phyloP scores from a whole-genome alignment of 805 yeast species.

The Candida bentonensis region DNA sequence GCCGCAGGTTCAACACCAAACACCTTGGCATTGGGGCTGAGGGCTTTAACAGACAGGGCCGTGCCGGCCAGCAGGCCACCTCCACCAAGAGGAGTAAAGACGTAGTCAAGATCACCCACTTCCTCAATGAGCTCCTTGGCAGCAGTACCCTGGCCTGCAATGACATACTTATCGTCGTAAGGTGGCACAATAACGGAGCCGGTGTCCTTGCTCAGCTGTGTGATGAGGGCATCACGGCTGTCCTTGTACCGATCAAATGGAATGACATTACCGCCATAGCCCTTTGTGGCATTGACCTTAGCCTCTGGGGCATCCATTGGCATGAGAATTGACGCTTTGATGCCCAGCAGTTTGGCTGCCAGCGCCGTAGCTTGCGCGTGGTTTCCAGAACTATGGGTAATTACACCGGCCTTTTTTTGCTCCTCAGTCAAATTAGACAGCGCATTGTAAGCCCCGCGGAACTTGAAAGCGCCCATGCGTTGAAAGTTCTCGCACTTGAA shows the following conservation, averaged over 20 bases:
- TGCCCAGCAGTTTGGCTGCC: slow-evolving; percentile 30
- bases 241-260: slow-evolving; percentile 27
- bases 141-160: slow-evolving; percentile 38
- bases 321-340: slow-evolving; percentile 38
- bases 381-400: slow-evolving; percentile 40
- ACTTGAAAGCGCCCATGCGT: slow-evolving; percentile 73
- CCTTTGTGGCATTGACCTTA: slow-evolving; percentile 31
- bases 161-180: slow-evolving; percentile 34
- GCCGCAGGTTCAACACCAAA: slow-evolving; percentile 14
- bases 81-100: slow-evolving; percentile 41
- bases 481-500: slow-evolving; percentile 85
- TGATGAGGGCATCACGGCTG: slow-evolving; percentile 33
- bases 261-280: slow-evolving; percentile 37
- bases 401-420: slow-evolving; percentile 30
- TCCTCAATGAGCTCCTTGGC: slow-evolving; percentile 14
- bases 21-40: slow-evolving; percentile 9
- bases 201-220: slow-evolving; percentile 23
- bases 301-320: slow-evolving; percentile 39
- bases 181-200: slow-evolving; percentile 34
- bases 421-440: slow-evolving; percentile 29
- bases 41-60: slow-evolving; percentile 11
- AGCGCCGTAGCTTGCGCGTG: slow-evolving; percentile 41
- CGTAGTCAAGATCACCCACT: slow-evolving; percentile 27
- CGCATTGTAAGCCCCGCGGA: slow-evolving; percentile 39
- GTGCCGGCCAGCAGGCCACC: slow-evolving; percentile 37